A percentile compares a stretch with the other conserved stretches of the same genome.
These are phyloP conservation scores for Lindgomyces ingoldianus DNA, from an alignment of 495 filamentous ascomycete genomes.

Conservation along the genomic window DNA sequence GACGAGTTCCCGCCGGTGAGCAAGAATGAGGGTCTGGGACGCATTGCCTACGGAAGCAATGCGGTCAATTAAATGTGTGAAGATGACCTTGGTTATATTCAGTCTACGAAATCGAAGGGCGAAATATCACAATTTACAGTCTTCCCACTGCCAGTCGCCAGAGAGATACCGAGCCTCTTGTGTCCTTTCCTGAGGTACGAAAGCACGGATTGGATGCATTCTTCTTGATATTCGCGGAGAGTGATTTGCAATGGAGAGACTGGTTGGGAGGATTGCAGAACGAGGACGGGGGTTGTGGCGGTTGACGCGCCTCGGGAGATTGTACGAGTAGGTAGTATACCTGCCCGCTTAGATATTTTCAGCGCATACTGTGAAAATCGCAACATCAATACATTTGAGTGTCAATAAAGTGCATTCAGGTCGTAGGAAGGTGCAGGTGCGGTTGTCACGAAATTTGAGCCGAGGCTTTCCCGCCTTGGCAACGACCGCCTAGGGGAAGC, in stretches of 20 bases:
- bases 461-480: slow-evolving; percentile 29
- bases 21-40: slow-evolving; percentile 84
- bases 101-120: background rate
- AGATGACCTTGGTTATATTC: slow-evolving; percentile 67
- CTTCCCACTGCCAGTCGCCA: slow-evolving; percentile 92
- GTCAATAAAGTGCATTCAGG: background rate
- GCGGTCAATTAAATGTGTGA: slow-evolving; percentile 89
- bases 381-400: slow-evolving; percentile 24
- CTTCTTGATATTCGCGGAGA: slow-evolving; percentile 50
- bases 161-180: slow-evolving; percentile 79
- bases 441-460: background rate
- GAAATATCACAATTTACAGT: slow-evolving; percentile 59
- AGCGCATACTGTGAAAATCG: slow-evolving; percentile 30
- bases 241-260: slow-evolving; percentile 35
- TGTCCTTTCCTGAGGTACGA: slow-evolving; percentile 69
- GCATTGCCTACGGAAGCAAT: slow-evolving; percentile 60
- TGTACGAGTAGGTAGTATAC: background rate
- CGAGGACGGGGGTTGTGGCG: background rate
- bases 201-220: slow-evolving; percentile 80
- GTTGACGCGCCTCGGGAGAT: slow-evolving; percentile 17
- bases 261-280: background rate
- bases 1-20: slow-evolving; percentile 90
- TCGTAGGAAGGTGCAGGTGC: background rate
- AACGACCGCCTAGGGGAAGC: too few species aligned
- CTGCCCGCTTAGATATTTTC: slow-evolving; percentile 11